phyloP scores from a whole-genome alignment of 805 yeast species.

The Saturnispora quitensis region DNA sequence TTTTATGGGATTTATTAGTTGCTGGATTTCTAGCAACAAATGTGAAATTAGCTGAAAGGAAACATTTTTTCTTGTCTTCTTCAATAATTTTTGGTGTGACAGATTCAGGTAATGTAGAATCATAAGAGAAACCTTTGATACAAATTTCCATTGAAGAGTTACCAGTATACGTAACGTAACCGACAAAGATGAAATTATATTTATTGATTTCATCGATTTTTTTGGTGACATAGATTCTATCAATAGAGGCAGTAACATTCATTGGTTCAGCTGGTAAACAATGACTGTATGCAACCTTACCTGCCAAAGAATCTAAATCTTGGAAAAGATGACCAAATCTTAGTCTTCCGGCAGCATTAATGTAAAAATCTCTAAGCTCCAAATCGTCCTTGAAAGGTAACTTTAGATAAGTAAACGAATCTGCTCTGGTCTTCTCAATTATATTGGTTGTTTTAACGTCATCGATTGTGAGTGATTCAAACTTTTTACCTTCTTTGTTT shows the following conservation, averaged over 20 bases:
- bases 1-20: conserved; percentile 83
- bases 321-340: conserved; percentile 91
- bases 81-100: conserved; percentile 51
- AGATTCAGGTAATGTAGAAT: conserved; percentile 38
- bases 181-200: conserved; percentile 74
- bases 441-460: conserved; percentile 65
- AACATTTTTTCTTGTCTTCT: conserved; percentile 47
- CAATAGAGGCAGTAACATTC: conserved; percentile 92
- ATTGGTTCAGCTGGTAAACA: conserved; percentile 95
- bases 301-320: conserved; percentile 90
- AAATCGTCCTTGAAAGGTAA: conserved; percentile 80
- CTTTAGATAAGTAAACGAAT: conserved; percentile 60
- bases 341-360: conserved; percentile 83
- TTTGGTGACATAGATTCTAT: conserved; percentile 78
- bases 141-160: conserved; percentile 92
- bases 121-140: conserved; percentile 77
- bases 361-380: conserved; percentile 77
- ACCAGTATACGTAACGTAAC: conserved; percentile 93
- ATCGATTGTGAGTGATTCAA: conserved; percentile 63
- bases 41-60: conserved; percentile 84
- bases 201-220: conserved; percentile 69
- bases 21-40: conserved; percentile 93
- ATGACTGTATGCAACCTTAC: conserved; percentile 86
- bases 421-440: conserved; percentile 64
- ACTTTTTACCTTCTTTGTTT: conserved; percentile 59